Base-by-base conservation (phyloP, 116 monocot species). In the Cymodocea nodosa region DNA sequence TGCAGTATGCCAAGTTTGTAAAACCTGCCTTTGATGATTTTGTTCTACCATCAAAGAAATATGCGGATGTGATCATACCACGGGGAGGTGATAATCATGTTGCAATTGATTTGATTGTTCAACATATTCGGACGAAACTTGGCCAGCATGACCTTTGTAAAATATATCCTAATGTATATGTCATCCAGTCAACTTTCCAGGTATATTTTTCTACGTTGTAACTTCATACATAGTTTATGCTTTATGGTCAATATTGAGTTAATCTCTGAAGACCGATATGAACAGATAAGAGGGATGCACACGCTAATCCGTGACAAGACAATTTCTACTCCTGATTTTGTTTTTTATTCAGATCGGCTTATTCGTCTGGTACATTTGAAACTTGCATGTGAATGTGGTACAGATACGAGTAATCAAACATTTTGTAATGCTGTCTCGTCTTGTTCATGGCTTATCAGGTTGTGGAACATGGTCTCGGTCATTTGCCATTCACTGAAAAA, bases 11-110 rank as follows among this genome's bases (percentile, higher is more conserved):
- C 52, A 85, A 84, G 65, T 98, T 98, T 82, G 98, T 98, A 34
- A 98, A 98, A 75, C 98, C 98, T 71, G 92, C 98, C 67, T 98
- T 98, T 82, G 98, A 98, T 72, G 98, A 92, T 70, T 92, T 91
- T 78, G 82, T 98, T 44, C 85, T 98, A 13, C 98, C 98, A 63
- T 84, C 98, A 68, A 98, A 98, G 74, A 98, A 98, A 71, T 98
- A 86, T 75, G 98, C 98, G 77, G 98, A 98, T 86, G 88, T 98
- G 13, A 98, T 98, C 68, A 98, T 98, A 68, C 98, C 98, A 24
- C 71, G 89, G 16, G 97, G 97, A 63, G 98, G 98, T 64, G 98
- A 98, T 66, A 98, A 98, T 68, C 92, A 98, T 74, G 98, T 98
- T 56, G 98, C 98, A 24, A 82, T 98, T 80, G 89, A 98, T 80